Percentiles rank a stretch among this genome's conserved stretches.
phyloP scores from a whole-genome alignment of 345 rosid species.

The Trapa bicornis region DNA sequence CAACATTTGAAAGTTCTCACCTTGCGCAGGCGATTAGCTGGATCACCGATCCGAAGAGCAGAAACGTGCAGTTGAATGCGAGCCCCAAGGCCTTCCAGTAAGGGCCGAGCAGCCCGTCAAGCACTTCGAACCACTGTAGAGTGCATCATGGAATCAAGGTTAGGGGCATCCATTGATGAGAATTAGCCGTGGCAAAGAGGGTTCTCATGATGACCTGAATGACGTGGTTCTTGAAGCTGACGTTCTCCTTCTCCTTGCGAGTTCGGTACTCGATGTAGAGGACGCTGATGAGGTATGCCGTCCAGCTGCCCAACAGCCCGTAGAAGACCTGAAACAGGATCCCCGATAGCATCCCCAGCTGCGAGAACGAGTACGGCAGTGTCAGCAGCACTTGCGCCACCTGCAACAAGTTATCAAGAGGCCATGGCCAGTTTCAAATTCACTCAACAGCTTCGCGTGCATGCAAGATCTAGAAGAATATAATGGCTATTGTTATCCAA shows the following conservation, averaged over 20 bases:
- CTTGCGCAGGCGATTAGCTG: constrained; percentile 99
- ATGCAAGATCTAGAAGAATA: too few relatives aligned
- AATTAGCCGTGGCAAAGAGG: neutral
- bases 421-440: too few relatives aligned
- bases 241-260: constrained; percentile 90
- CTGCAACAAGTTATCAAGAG: constrained; percentile 14
- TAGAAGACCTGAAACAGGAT: constrained; percentile 78
- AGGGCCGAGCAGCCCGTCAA: constrained; percentile 84
- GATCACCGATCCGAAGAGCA: constrained; percentile 92
- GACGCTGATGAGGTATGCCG: constrained; percentile 94
- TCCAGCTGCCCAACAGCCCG: constrained; percentile 92
- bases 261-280: constrained; percentile 86
- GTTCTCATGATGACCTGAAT: constrained; percentile 34
- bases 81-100: constrained; percentile 95
- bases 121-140: constrained; percentile 94
- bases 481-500: too few relatives aligned
- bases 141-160: neutral
- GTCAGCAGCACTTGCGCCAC: constrained; percentile 95
- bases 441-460: too few relatives aligned
- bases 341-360: constrained; percentile 87
- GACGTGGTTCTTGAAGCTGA: constrained; percentile 27
- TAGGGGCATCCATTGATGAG: neutral
- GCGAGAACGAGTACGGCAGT: constrained; percentile 94
- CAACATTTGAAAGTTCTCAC: constrained; percentile 13
- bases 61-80: constrained; percentile 96